These are phyloP conservation scores for Xylaria sp. DNA, from an alignment of 2,329 filamentous ascomycete species.

Conservation along the genomic window DNA sequence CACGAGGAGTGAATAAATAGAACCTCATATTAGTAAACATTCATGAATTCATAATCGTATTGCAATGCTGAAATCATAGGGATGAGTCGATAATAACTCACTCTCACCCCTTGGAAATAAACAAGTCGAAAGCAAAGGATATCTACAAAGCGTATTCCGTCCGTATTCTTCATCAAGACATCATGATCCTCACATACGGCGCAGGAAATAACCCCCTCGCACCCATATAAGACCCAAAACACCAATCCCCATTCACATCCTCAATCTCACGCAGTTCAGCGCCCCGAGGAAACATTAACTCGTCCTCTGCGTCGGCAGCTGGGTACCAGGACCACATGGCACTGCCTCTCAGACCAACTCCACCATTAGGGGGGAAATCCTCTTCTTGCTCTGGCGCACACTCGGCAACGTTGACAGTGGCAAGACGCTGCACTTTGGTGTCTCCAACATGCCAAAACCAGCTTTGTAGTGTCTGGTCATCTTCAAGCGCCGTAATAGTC, in stretches of 20 bases:
- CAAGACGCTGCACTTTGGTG: slow-evolving; percentile 41
- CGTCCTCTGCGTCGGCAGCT: slow-evolving; percentile 57
- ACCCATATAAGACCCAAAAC: slow-evolving; percentile 79
- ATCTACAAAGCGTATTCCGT: neutral
- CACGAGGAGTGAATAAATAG: too few relatives aligned
- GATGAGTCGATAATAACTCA: neutral
- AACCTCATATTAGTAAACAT: neutral
- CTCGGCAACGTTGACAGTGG: slow-evolving; percentile 46
- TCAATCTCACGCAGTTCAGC: slow-evolving; percentile 80
- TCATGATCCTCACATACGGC: slow-evolving; percentile 59
- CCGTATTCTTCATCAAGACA: slow-evolving; percentile 2
- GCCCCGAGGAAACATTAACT: slow-evolving; percentile 76
- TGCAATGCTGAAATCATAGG: neutral
- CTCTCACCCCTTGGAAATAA: neutral
- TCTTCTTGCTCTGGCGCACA: slow-evolving; percentile 33
- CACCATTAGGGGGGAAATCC: slow-evolving; percentile 69
- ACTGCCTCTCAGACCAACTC: slow-evolving; percentile 56
- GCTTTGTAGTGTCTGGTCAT: slow-evolving; percentile 38
- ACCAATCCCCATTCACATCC: slow-evolving; percentile 89
- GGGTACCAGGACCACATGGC: slow-evolving; percentile 80
- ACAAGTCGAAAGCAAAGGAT: neutral
- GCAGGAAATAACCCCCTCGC: slow-evolving; percentile 73
- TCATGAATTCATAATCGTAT: neutral
- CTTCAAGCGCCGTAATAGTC: slow-evolving; percentile 49
- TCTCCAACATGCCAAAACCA: slow-evolving; percentile 48